Evolutionary conservation across 371 early-diverging fungal species (phyloP), one percentile per base, ranked within the genome.

Genomic region (Mortierella sp.): DNA sequence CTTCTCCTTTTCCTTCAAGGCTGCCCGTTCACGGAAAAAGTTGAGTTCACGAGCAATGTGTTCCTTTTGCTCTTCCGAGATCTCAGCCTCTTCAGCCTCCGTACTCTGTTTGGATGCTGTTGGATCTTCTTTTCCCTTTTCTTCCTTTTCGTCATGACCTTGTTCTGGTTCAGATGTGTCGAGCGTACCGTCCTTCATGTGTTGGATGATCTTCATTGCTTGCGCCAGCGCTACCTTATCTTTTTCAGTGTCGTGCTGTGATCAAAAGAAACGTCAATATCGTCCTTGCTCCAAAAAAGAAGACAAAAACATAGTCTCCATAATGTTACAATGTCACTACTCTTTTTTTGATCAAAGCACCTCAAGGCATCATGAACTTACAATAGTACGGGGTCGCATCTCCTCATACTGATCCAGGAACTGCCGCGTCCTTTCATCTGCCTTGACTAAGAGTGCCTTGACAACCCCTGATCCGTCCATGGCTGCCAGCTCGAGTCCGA

Each of bases 371-470:
- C n/a, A n/a, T n/a, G 34, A 5, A 41, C 71, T 63, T 68, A 80
- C 82, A 60, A 74, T 77, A 6, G 81, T 61, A 46, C 81, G 63
- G 10, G 78, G 68, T 14, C 78, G 73, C 50, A 71, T 61, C 27
- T 76, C 79, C 48, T 86, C 81, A 57, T 86, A 85, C 43, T 87
- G 83, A 59, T 90, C 88, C 29, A 91, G 65, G 58, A 86, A 82
- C 50, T 81, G 83, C 22, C 91, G 83, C 3, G 91, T 89, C 60
- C 83, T 86, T 31, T 89, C 91, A 61, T 94, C 94, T 19, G 88
- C 90, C 76, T 89, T 91, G 31, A 90, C 91, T 80, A 89, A 81
- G 39, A 91, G 63, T 43, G 85, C 85, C 67, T 90, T 91, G 45
- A 85, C 81, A 1, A 72, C 62, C 3, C 79, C 78, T 0, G 83